phyloP scores from a whole-genome alignment of 2,329 filamentous ascomycete genomes.

The Annulohypoxylon truncatum region DNA sequence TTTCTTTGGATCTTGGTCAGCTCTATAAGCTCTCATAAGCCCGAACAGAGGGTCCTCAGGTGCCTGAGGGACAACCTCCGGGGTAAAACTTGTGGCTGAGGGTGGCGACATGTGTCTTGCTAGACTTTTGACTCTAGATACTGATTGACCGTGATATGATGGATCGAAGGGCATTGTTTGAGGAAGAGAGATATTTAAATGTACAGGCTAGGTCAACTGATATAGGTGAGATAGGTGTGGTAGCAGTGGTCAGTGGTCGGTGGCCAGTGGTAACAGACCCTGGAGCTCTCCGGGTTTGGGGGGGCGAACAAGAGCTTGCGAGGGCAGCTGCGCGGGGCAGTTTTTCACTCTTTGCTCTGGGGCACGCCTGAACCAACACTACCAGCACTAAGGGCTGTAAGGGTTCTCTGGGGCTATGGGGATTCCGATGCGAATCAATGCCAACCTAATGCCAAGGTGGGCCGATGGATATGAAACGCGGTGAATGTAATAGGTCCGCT shows the following conservation, averaged over 20 bases:
- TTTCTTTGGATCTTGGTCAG: constrained; percentile 81
- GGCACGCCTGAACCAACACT: not conserved
- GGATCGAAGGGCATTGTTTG: constrained; percentile 58
- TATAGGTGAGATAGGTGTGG: not conserved
- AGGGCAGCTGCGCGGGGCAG: not conserved
- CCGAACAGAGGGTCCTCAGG: constrained; percentile 97
- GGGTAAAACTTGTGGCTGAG: constrained; percentile 76
- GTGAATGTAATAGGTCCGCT: constrained; percentile 38
- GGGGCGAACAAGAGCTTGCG: not conserved
- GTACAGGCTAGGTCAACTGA: not conserved
- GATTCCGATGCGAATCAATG: not conserved
- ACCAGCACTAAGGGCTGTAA: not conserved
- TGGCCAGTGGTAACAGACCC: not conserved
- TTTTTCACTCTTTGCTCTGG: not conserved
- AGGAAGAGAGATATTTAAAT: constrained; percentile 24
- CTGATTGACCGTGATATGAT: constrained; percentile 56
- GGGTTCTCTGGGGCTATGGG: not conserved
- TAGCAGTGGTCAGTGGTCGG: not conserved
- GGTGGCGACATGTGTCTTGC: constrained; percentile 76
- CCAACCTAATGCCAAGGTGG: constrained; percentile 23
- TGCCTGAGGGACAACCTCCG: constrained; percentile 84
- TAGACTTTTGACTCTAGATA: constrained; percentile 70
- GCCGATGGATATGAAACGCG: constrained; percentile 30
- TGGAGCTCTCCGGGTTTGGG: constrained; percentile 4
- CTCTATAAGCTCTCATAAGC: constrained; percentile 86